These are phyloP conservation scores for Podila horticola DNA, from an alignment of 192 early-diverging fungal species.

Conservation along the genomic window DNA sequence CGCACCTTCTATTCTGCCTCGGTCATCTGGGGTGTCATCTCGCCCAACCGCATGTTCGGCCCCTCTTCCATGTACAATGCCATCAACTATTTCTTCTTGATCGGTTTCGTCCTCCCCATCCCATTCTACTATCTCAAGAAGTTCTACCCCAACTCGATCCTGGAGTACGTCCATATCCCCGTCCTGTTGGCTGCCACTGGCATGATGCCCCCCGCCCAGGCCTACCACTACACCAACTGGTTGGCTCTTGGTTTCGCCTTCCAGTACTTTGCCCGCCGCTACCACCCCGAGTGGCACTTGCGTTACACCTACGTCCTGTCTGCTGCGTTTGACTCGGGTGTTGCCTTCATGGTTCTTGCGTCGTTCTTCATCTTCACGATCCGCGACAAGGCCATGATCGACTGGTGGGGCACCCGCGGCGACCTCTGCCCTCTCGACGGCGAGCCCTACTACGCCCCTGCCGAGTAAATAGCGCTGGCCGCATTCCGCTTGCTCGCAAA, in stretches of 20 bases:
- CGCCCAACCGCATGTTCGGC: slow-evolving; percentile 67
- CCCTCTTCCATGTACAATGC: slow-evolving; percentile 34
- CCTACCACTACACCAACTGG: slow-evolving; percentile 49
- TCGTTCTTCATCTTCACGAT: slow-evolving; percentile 35
- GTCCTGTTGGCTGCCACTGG: slow-evolving; percentile 55
- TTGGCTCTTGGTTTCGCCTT: slow-evolving; percentile 55
- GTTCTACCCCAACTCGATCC: slow-evolving; percentile 53
- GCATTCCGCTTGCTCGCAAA: neutral
- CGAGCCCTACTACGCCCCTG: neutral
- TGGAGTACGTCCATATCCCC: slow-evolving; percentile 61
- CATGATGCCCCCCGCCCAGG: slow-evolving; percentile 59
- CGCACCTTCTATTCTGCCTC: slow-evolving; percentile 67
- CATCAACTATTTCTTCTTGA: slow-evolving; percentile 53
- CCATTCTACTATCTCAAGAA: slow-evolving; percentile 63
- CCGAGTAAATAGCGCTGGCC: neutral
- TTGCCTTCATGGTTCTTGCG: slow-evolving; percentile 32
- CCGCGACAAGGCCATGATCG: neutral
- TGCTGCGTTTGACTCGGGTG: slow-evolving; percentile 66
- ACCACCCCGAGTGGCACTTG: slow-evolving; percentile 59
- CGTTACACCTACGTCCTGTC: slow-evolving; percentile 74
- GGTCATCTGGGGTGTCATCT: slow-evolving; percentile 78
- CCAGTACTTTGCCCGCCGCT: slow-evolving; percentile 57
- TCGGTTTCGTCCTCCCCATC: slow-evolving; percentile 61
- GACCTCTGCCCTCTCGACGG: slow-evolving; percentile 5
- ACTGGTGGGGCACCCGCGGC: slow-evolving; percentile 1